Evolutionary conservation across 1,284 basidiomycete genomes (phyloP).

Genomic region (Ganoderma sinense): DNA sequence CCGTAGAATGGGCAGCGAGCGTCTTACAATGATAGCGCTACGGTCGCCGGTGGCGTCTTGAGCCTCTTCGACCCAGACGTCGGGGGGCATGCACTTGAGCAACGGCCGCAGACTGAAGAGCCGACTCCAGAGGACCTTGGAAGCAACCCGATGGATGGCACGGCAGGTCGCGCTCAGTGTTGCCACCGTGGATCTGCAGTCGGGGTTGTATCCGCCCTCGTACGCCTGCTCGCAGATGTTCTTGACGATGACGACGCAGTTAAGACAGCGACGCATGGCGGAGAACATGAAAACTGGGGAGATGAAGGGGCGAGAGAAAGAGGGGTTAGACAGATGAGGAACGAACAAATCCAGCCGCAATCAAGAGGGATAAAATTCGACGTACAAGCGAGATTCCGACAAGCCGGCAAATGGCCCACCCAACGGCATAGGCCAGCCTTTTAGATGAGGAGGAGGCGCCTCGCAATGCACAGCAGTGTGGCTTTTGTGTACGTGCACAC

Average conservation of each 20-base stretch:
- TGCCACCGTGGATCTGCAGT: constrained; percentile 24
- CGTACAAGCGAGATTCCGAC: constrained; percentile 10
- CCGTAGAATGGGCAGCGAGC: neutral
- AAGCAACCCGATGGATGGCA: constrained; percentile 22
- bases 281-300: constrained; percentile 7
- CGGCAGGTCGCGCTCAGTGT: constrained; percentile 22
- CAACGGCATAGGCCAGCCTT: neutral
- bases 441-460: constrained; percentile 20
- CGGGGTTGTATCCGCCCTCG: constrained; percentile 29
- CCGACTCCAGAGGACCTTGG: constrained; percentile 27
- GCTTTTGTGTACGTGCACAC: constrained; percentile 6
- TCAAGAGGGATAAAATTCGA: neutral
- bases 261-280: constrained; percentile 16
- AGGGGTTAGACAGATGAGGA: neutral
- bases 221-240: constrained; percentile 29
- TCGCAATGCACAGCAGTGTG: constrained; percentile 8
- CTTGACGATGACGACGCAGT: constrained; percentile 18
- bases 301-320: neutral
- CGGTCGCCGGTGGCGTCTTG: constrained; percentile 11
- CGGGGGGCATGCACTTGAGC: constrained; percentile 28
- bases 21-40: constrained; percentile 23
- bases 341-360: neutral
- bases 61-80: constrained; percentile 22
- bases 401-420: neutral
- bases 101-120: constrained; percentile 30